Conservation (phyloP, 179 eudicot genomes). For the Camellia oleifera region DNA sequence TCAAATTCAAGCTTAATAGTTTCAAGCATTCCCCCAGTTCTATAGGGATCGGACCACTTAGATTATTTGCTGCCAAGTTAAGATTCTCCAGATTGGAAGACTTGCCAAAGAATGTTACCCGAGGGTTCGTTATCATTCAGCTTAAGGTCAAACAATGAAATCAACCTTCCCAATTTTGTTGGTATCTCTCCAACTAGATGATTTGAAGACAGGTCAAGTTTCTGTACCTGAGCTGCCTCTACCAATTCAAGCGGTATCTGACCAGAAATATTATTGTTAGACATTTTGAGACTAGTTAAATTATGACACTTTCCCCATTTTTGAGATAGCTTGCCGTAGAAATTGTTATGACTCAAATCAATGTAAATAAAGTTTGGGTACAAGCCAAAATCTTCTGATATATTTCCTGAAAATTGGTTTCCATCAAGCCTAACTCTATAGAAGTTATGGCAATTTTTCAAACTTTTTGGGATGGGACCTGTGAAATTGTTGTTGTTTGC, state of each 20-base stretch:
- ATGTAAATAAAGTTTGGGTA: neutral
- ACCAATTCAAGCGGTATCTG: neutral
- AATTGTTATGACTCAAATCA: slow-evolving; percentile 6
- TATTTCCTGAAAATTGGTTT: neutral
- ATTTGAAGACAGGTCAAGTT: neutral
- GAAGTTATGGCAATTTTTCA: neutral
- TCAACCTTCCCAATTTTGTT: neutral
- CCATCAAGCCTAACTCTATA: neutral
- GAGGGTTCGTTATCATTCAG: neutral
- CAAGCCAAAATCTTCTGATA: slow-evolving; percentile 3
- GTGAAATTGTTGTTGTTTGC: neutral
- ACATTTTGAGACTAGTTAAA: neutral
- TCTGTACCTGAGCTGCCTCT: neutral
- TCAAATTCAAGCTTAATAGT: neutral
- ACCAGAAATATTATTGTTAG: neutral
- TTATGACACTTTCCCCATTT: neutral
- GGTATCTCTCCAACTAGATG: neutral
- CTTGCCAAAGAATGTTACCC: neutral
- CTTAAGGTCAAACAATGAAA: neutral
- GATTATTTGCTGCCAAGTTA: neutral
- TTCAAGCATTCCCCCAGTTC: neutral
- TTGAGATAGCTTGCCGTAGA: neutral
- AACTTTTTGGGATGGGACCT: neutral
- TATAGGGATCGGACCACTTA: neutral
- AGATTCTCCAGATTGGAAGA: neutral